phyloP scores from a whole-genome alignment of 257 asterid genomes.

The Solanum chaucha region DNA sequence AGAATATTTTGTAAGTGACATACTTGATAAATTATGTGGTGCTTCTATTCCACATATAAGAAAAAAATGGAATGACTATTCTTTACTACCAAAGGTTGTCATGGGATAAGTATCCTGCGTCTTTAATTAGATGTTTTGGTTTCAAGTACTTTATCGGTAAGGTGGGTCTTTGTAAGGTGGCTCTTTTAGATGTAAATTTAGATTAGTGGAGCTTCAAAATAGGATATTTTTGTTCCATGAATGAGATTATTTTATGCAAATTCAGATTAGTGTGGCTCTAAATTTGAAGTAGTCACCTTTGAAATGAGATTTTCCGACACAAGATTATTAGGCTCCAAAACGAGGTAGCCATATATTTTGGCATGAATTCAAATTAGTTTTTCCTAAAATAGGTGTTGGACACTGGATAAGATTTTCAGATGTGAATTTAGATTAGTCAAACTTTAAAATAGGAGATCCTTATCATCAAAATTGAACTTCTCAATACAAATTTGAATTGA shows the following conservation, averaged over 20 bases:
- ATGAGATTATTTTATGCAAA: not conserved
- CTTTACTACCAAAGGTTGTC: not conserved
- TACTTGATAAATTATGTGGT: not conserved
- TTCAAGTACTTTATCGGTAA: not conserved
- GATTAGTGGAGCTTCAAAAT: not conserved
- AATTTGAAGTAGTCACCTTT: too few relatives aligned
- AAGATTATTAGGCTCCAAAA: not conserved
- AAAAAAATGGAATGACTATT: not conserved
- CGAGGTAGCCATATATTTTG: not conserved
- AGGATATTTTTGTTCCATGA: too few relatives aligned
- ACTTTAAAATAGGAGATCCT: not conserved
- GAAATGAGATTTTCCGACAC: too few relatives aligned
- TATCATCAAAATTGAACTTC: not conserved
- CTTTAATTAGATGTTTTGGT: not conserved
- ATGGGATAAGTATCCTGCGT: rapidly evolving
- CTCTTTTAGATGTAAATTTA: too few relatives aligned
- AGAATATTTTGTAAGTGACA: not conserved
- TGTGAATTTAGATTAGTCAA: not conserved
- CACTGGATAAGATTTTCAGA: not conserved
- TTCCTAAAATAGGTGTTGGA: not conserved
- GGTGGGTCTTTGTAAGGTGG: not conserved
- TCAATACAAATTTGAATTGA: not conserved
- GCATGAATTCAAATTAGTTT: not conserved
- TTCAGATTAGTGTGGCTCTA: not conserved
- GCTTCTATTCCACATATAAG: not conserved